Conservation (phyloP, 768 basidiomycete genomes). For the Artomyces pyxidatus region DNA sequence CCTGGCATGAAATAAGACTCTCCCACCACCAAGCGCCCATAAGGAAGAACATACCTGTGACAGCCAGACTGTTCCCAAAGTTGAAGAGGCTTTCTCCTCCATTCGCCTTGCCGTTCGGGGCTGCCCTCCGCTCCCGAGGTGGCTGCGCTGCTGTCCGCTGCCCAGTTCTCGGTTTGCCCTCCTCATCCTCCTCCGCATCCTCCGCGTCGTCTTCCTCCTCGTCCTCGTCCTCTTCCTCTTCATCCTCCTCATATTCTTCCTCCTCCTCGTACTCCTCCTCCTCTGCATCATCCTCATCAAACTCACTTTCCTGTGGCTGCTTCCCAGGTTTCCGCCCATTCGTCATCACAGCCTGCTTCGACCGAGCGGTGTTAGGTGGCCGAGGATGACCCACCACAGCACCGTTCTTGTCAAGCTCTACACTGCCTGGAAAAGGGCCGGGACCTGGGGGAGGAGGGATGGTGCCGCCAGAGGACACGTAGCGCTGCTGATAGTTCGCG, state of each 20-base stretch:
- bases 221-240: conserved; percentile 61
- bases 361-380: conserved; percentile 13
- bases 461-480: conserved; percentile 83
- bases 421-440: conserved; percentile 96
- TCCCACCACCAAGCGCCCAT: conserved; percentile 7
- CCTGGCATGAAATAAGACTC: conserved; percentile 53
- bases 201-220: conserved; percentile 65
- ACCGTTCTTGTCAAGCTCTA: conserved; percentile 93
- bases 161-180: conserved; percentile 20
- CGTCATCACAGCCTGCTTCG: conserved; percentile 23
- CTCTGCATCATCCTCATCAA: conserved; percentile 57
- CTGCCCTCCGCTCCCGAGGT: conserved; percentile 21
- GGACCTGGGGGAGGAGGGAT: conserved; percentile 91
- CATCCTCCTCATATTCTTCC: conserved; percentile 48
- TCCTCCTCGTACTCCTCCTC: conserved; percentile 47
- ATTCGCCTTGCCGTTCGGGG: conserved; percentile 37
- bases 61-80: conserved; percentile 76
- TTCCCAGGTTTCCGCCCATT: conserved; percentile 39
- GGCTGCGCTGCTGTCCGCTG: conserved; percentile 15
- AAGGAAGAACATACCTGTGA: conserved; percentile 49
- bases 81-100: conserved; percentile 67
- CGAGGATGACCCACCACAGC: conserved; percentile 41
- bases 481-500: conserved; percentile 96
- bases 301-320: conserved; percentile 47
- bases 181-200: conserved; percentile 40